Percentiles rank a stretch among this genome's conserved stretches.
Evolutionary conservation across 441 rosid species (phyloP).

Genomic region (Euphorbia celastroides): DNA sequence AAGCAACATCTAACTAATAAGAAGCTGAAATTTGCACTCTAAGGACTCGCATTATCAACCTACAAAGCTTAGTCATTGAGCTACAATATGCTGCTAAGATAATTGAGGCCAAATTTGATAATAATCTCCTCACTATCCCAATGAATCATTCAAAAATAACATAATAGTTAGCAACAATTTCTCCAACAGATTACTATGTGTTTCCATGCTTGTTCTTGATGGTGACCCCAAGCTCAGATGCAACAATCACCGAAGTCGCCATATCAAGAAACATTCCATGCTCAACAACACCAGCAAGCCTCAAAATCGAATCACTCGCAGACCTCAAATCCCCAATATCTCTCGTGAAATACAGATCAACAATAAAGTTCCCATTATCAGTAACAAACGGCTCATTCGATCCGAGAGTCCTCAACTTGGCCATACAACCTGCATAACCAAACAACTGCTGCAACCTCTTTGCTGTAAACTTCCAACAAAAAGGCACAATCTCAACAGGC

Average conservation of each 20-base stretch:
- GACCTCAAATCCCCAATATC: conserved; percentile 66
- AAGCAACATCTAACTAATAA: too few relatives aligned
- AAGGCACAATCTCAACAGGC: conserved; percentile 83
- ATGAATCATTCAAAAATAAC: not conserved
- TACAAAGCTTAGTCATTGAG: too few relatives aligned
- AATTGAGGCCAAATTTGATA: not conserved
- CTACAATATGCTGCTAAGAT: too few relatives aligned
- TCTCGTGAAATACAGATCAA: conserved; percentile 58
- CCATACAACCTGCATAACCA: conserved; percentile 52
- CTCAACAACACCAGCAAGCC: conserved; percentile 79
- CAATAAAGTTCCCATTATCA: conserved; percentile 74
- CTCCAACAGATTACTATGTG: not conserved
- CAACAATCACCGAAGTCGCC: conserved; percentile 83
- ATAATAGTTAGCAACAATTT: not conserved
- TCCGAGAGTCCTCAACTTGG: conserved; percentile 38
- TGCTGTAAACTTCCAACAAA: conserved; percentile 72
- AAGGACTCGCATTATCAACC: too few relatives aligned
- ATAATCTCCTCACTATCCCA: not conserved
- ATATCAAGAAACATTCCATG: conserved; percentile 90
- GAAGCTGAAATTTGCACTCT: too few relatives aligned
- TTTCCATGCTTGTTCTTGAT: conserved; percentile 43
- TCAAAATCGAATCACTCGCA: conserved; percentile 64
- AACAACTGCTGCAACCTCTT: conserved; percentile 43
- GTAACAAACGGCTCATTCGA: conserved; percentile 55
- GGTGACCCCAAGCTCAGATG: conserved; percentile 66